A percentile compares a stretch with the other conserved stretches of the same genome.
Conservation (phyloP, 1,139 yeast genomes). For the Protomyces lactucae-debilis region DNA sequence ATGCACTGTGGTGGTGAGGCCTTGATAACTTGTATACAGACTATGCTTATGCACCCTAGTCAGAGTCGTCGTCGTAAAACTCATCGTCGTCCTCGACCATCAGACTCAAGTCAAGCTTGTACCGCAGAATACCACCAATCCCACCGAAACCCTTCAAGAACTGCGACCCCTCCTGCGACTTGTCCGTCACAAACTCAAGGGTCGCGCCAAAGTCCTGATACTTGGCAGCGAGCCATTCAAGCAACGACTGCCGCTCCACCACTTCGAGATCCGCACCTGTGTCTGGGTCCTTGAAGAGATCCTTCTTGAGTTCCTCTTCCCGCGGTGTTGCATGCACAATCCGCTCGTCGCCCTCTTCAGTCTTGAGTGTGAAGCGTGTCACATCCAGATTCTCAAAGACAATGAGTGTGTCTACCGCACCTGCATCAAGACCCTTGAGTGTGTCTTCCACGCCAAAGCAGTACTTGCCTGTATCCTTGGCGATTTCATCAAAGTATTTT, state of each 20-base stretch:
- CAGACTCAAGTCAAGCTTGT: conserved; percentile 94
- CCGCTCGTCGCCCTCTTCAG: conserved; percentile 72
- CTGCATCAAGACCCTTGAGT: conserved; percentile 87
- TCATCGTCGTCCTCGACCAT: conserved; percentile 84
- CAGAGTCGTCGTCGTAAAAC: conserved; percentile 21
- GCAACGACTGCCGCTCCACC: conserved; percentile 63
- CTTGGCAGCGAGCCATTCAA: conserved; percentile 97
- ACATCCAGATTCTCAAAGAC: conserved; percentile 88
- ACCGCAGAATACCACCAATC: conserved; percentile 91
- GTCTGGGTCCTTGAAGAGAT: conserved; percentile 74
- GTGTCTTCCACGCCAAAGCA: conserved; percentile 96
- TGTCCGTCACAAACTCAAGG: conserved; percentile 91
- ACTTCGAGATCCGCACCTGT: conserved; percentile 89
- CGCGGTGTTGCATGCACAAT: conserved; percentile 67
- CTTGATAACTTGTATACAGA: neutral
- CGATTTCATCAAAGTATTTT: conserved; percentile 88
- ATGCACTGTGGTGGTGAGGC: neutral
- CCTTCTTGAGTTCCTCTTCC: conserved; percentile 45
- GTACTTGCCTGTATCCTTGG: conserved; percentile 93
- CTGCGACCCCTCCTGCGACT: conserved; percentile 97
- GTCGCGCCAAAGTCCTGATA: conserved; percentile 91
- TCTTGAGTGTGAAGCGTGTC: conserved; percentile 77
- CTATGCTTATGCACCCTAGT: neutral
- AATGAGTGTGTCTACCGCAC: conserved; percentile 89
- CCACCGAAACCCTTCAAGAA: conserved; percentile 98